A percentile compares a stretch with the other conserved stretches of the same genome.
phyloP scores from a whole-genome alignment of 495 filamentous ascomycete genomes.

The Choiromyces venosus region DNA sequence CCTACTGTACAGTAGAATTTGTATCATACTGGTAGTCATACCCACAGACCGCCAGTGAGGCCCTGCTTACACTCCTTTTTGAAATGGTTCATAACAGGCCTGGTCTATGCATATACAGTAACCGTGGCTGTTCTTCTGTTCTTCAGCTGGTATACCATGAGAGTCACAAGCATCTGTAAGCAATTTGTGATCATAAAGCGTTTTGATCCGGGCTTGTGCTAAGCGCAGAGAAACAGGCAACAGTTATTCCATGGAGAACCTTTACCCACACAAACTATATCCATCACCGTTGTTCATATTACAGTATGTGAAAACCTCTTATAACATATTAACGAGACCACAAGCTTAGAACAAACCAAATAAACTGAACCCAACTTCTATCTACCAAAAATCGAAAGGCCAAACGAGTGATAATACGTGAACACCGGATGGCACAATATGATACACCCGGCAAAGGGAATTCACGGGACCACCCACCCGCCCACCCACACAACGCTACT shows the following conservation, averaged over 20 bases:
- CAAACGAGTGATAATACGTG: background rate
- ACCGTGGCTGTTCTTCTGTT: background rate
- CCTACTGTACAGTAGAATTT: too few relatives aligned
- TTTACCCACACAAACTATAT: background rate
- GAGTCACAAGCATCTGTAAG: background rate
- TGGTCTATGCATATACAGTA: background rate
- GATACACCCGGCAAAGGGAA: background rate
- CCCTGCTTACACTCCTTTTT: background rate
- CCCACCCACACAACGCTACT: too few relatives aligned
- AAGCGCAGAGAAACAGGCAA: too few relatives aligned
- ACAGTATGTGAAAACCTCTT: background rate
- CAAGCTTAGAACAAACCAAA: background rate
- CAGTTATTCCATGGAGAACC: background rate
- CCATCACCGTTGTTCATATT: too few relatives aligned
- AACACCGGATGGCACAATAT: background rate
- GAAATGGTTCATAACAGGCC: background rate
- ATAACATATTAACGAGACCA: background rate
- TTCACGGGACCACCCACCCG: background rate
- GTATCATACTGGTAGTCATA: background rate
- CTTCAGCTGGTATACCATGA: background rate
- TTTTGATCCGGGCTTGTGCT: background rate
- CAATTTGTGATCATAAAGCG: background rate
- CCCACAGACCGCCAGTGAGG: background rate
- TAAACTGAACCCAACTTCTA: background rate
- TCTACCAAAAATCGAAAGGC: background rate